A percentile compares a stretch with the other conserved stretches of the same genome.
Conservation (phyloP, 2,329 filamentous ascomycete species). For the Neonectria faginata region DNA sequence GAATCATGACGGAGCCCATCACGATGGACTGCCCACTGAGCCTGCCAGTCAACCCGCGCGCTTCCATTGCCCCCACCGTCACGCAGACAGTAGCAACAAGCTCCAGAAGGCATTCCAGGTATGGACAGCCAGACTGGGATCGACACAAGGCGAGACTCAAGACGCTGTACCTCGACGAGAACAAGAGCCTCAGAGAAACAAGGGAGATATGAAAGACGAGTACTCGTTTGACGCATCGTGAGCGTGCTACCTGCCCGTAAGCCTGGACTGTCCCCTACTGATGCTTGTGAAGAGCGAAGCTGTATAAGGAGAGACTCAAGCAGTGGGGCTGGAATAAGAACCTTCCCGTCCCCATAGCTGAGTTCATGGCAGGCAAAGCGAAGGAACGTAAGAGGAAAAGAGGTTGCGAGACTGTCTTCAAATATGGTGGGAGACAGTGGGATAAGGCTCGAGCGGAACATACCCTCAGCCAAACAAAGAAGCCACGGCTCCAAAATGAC, state of each 20-base stretch:
- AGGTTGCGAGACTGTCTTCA: background rate
- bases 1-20: too few species aligned
- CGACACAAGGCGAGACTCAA: too few species aligned
- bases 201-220: background rate
- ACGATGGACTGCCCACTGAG: too few species aligned
- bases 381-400: background rate
- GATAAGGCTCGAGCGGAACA: background rate
- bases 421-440: background rate
- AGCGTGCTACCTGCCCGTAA: background rate
- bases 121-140: too few species aligned
- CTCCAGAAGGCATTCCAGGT: too few species aligned
- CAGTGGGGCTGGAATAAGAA: conserved; percentile 6
- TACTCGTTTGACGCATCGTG: background rate
- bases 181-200: background rate
- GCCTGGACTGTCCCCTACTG: too few species aligned
- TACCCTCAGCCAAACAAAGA: background rate
- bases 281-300: background rate
- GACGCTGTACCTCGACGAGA: too few species aligned
- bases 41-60: too few species aligned
- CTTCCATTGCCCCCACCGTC: too few species aligned
- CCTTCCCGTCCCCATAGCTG: background rate
- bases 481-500: background rate
- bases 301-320: conserved; percentile 3
- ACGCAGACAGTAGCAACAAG: too few species aligned
- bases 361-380: background rate